Conservation (phyloP, 106 monocot species). For the Dioscorea alata region DNA sequence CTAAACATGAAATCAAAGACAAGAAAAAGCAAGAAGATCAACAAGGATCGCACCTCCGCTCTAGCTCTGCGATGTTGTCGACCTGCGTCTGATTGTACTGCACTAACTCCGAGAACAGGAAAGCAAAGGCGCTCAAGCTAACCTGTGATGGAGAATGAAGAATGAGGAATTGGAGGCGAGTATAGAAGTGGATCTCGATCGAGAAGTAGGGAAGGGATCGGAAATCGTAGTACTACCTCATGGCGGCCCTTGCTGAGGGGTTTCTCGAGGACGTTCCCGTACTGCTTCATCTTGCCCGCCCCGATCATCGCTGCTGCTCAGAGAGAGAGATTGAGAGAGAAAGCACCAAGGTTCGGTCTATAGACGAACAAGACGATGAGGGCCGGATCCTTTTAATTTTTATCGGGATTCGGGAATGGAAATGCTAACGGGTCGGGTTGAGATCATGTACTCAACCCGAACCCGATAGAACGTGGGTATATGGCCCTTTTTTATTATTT, state of each 20-base stretch:
- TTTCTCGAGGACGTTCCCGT: slow-evolving; percentile 86
- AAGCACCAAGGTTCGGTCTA: neutral
- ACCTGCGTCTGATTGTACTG: slow-evolving; percentile 98
- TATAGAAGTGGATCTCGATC: neutral
- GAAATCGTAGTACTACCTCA: slow-evolving; percentile 55
- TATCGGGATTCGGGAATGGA: too few species aligned
- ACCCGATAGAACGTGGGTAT: too few species aligned
- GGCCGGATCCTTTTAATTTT: too few species aligned
- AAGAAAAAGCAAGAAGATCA: too few species aligned
- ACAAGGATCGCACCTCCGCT: slow-evolving; percentile 48
- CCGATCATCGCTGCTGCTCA: slow-evolving; percentile 49
- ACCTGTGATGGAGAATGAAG: slow-evolving; percentile 44
- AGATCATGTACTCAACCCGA: too few species aligned
- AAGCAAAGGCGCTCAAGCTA: slow-evolving; percentile 94
- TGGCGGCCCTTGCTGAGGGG: slow-evolving; percentile 87
- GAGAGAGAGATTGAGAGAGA: neutral
- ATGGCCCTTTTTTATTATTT: too few species aligned
- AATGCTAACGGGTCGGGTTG: too few species aligned
- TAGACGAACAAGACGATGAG: too few species aligned
- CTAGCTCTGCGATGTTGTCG: slow-evolving; percentile 87
- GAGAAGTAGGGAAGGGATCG: neutral
- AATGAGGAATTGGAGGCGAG: neutral
- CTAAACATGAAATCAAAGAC: too few species aligned
- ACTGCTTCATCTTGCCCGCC: slow-evolving; percentile 72
- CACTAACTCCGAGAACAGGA: slow-evolving; percentile 92